Evolutionary conservation across 306 rosid species (phyloP), one percentile per base, ranked within the genome.

Genomic region (Mucuna pruriens): DNA sequence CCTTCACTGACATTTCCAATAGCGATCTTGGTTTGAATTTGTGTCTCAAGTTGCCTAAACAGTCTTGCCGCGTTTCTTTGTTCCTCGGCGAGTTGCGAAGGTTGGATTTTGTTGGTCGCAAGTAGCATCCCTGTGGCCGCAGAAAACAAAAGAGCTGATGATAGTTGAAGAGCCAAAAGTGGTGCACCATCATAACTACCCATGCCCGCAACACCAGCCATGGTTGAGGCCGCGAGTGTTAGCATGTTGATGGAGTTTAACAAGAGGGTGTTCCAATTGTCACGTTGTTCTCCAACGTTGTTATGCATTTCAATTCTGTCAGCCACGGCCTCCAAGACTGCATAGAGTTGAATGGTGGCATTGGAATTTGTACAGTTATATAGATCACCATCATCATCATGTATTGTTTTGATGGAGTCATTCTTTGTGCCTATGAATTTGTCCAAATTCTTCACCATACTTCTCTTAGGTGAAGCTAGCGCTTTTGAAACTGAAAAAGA

Each of bases 31-130:
- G 77, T 87, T 76, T 91, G 44, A 49, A 92, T 88, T 52, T 89
- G 80, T 39, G 10, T 58, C 29, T 67, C 78, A 54, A 91, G 76
- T 48, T 89, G 85, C 76, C 83, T 87, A 69, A 92, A 92, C 46
- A 88, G 71, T 36, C 91, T 92, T 9, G 89, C 60, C 0, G 94
- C 94, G 33, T 88, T 91, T 2, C 94, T 89, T 55, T 92, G 92
- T 66, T 92, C 97, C 79, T 92, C 97, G 0, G 90, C 91, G 2
- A 92, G 90, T 34, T 92, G 97, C 6, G 96, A 92, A 1, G 97
- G 96, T 75, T 92, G 97, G 74, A 89, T 84, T 84, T 89, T 91
- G 85, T 89, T 91, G 80, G 87, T 88, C 11, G 81, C 70, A 15
- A 87, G 76, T 49, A 83, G 15, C 90, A 92, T 46, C 44, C 91